Evolutionary conservation across 2,329 filamentous ascomycete genomes (phyloP).

Genomic region (Fonsecaea monophora): DNA sequence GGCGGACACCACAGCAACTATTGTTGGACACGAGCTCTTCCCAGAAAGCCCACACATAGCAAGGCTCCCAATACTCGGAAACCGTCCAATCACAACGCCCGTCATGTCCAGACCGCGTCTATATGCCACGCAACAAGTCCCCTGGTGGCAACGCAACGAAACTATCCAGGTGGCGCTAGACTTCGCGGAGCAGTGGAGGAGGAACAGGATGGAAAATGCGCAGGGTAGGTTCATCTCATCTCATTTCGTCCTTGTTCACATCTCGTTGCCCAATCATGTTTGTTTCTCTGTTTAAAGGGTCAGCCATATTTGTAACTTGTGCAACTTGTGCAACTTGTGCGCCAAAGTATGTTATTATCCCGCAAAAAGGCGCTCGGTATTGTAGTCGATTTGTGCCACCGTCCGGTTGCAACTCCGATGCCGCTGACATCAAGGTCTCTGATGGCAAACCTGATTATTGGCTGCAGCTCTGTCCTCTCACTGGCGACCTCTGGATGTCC

Average conservation of each 20-base stretch:
- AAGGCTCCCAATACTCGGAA: not conserved
- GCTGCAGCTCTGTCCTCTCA: not conserved
- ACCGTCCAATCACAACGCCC: not conserved
- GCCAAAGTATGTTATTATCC: not conserved
- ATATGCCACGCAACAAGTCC: constrained; percentile 29
- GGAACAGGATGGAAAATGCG: constrained; percentile 22
- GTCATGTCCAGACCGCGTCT: constrained; percentile 21
- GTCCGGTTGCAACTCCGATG: constrained; percentile 9
- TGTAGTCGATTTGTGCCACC: constrained; percentile 4
- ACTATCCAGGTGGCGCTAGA: constrained; percentile 29
- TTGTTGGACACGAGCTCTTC: too few species aligned
- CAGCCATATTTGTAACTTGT: constrained; percentile 14
- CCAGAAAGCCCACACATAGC: not conserved
- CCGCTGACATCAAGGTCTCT: constrained; percentile 5
- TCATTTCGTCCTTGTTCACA: constrained; percentile 11
- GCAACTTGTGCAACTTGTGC: not conserved
- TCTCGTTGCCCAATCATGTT: not conserved
- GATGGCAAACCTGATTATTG: not conserved
- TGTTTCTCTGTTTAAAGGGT: not conserved
- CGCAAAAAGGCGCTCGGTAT: not conserved
- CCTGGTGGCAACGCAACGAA: constrained; percentile 27
- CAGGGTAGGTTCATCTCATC: constrained; percentile 19
- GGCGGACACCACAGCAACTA: not conserved
- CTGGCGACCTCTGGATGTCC: not conserved
- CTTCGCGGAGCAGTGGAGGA: constrained; percentile 26